These are phyloP conservation scores for Metschnikowia lachancei DNA, from an alignment of 805 yeast genomes.

Conservation along the genomic window DNA sequence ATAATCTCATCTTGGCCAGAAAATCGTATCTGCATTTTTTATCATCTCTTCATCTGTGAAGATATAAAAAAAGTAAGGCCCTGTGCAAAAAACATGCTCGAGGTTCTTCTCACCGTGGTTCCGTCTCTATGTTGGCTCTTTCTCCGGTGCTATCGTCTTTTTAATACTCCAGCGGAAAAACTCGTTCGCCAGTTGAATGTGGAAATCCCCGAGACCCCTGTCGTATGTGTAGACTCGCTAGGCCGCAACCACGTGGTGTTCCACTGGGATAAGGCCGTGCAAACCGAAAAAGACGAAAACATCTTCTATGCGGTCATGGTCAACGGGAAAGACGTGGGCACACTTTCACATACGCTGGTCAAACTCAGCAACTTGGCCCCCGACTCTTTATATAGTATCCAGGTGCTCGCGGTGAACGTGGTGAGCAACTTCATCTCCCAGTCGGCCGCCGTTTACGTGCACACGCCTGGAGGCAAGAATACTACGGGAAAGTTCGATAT, in stretches of 20 bases:
- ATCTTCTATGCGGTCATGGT: constrained; percentile 34
- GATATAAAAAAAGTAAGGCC: no score
- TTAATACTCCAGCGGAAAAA: constrained; percentile 46
- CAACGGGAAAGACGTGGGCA: constrained; percentile 37
- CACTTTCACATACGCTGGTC: constrained; percentile 35
- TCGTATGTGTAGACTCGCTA: constrained; percentile 54
- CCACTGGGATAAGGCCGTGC: constrained; percentile 42
- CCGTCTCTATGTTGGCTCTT: constrained; percentile 40
- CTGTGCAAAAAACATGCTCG: no score
- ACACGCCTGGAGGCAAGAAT: constrained; percentile 20
- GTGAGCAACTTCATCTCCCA: constrained; percentile 35
- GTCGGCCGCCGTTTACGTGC: constrained; percentile 32
- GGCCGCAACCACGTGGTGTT: constrained; percentile 44
- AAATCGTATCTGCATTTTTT: no score
- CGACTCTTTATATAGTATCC: constrained; percentile 32
- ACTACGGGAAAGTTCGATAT: neutral
- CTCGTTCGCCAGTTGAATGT: constrained; percentile 47
- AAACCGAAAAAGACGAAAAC: constrained; percentile 27
- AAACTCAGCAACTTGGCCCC: constrained; percentile 31
- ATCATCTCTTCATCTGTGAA: no score
- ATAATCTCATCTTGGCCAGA: no score
- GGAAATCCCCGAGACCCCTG: constrained; percentile 55
- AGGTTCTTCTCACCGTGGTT: constrained; percentile 33
- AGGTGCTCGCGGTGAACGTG: constrained; percentile 37
- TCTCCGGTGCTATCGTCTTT: constrained; percentile 36